Evolutionary conservation across 2,329 filamentous ascomycete species (phyloP), one percentile per base, ranked within the genome.

Genomic region (Hypoxylon sp.): DNA sequence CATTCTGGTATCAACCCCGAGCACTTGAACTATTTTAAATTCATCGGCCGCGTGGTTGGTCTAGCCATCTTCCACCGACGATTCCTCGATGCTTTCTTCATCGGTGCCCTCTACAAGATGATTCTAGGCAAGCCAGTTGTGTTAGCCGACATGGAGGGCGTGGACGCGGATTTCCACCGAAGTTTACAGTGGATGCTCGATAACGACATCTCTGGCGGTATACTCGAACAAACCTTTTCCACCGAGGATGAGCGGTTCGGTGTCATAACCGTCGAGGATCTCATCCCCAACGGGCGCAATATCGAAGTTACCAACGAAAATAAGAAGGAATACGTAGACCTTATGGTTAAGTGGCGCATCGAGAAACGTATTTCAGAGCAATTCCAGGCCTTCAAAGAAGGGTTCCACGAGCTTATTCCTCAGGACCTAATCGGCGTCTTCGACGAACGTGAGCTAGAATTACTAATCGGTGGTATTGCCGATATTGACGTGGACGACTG

Each of bases 91-190:
- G 97, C 96, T 35, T 99, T 99, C 86, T 99, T 99, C 82, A 98
- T 99, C 78, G 96, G 96, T 53, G 96, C 96, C 31, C 91, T 99
- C 77, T 99, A 99, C 88, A 99, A 99, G 87, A 99, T 99, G 96
- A 92, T 99, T 78, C 83, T 99, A 69, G 91, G 92, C 80, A 99
- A 98, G 87, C 91, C 93, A 75, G 96, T 99, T 31, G 85, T 91
- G 2, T 86, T 99, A 65, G 91, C 93, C 54, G 96, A 99, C 79
- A 99, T 99, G 96, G 96, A 99, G 82, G 96, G 96, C 82, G 96
- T 99, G 39, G 96, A 99, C 80, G 94, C 95, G 66, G 96, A 98
- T 80, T 97, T 98, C 85, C 95, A 99, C 81, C 91, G 95, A 65
- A 98, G 95, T 75, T 83, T 99, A 79, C 93, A 95, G 77, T 99